These are phyloP conservation scores for Penicillium sp. DNA, from an alignment of 2,329 filamentous ascomycete genomes.

Conservation along the genomic window DNA sequence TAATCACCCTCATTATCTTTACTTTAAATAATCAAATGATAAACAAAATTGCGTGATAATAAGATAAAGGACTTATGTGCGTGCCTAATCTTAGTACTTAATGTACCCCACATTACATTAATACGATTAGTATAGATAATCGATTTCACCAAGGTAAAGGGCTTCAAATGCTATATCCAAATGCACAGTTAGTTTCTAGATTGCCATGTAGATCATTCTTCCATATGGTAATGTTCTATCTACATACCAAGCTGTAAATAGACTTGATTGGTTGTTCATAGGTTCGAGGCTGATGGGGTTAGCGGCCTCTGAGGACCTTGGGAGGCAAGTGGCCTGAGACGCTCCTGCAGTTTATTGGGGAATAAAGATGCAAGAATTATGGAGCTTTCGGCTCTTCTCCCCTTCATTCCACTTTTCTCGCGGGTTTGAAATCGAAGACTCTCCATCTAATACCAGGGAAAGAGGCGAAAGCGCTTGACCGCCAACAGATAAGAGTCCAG, in stretches of 20 bases:
- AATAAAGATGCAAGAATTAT: not conserved
- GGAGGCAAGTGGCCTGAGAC: not conserved
- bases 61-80: not conserved
- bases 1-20: too few species aligned
- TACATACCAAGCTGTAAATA: not conserved
- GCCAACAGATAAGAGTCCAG: not conserved
- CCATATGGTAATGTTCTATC: not conserved
- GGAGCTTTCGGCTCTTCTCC: not conserved
- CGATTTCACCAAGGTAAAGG: not conserved
- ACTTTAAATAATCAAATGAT: not conserved
- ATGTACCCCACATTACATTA: not conserved
- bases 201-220: not conserved
- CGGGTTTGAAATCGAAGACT: not conserved
- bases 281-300: not conserved
- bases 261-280: not conserved
- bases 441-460: not conserved
- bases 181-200: not conserved
- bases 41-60: not conserved
- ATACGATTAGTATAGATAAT: not conserved
- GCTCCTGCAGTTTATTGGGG: not conserved
- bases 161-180: not conserved
- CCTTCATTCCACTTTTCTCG: not conserved
- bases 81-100: not conserved
- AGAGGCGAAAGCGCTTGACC: not conserved
- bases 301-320: not conserved